phyloP scores from a whole-genome alignment of 163 green algal genomes.

The Chlamydomonas reinhardtii region DNA sequence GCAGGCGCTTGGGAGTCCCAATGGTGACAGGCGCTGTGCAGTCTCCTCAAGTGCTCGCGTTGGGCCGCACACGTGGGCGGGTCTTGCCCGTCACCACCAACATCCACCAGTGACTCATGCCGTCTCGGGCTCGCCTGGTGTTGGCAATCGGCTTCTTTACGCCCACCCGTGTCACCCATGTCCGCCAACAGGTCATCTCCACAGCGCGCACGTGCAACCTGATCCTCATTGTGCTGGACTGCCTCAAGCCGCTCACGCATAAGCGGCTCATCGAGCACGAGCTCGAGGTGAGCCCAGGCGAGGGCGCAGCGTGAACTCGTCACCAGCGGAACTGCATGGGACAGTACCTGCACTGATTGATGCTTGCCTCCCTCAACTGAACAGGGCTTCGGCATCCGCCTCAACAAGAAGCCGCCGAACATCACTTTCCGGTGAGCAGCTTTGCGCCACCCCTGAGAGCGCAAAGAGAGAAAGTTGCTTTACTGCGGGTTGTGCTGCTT shows the following conservation, averaged over 20 bases:
- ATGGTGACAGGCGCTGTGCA: too few relatives aligned
- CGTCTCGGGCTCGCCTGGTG: not conserved
- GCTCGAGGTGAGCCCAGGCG: conserved; percentile 73
- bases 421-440: conserved; percentile 83
- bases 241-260: conserved; percentile 98
- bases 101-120: not conserved
- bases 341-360: too few relatives aligned
- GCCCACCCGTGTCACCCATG: not conserved
- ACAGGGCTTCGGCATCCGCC: conserved; percentile 92
- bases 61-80: too few relatives aligned
- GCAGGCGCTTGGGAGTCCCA: not conserved
- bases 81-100: too few relatives aligned
- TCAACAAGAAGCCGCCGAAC: conserved; percentile 98
- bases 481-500: too few relatives aligned
- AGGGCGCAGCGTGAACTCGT: too few relatives aligned
- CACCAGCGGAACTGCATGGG: too few relatives aligned
- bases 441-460: too few relatives aligned
- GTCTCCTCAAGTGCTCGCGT: too few relatives aligned
- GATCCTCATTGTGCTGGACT: conserved; percentile 99
- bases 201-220: conserved; percentile 98
- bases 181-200: conserved; percentile 89
- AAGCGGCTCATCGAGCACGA: conserved; percentile 97
- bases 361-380: too few relatives aligned
- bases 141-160: too few relatives aligned
- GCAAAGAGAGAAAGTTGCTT: too few relatives aligned